phyloP scores from a whole-genome alignment of 2,329 filamentous ascomycete species.

The Fusarium guadeloupense region DNA sequence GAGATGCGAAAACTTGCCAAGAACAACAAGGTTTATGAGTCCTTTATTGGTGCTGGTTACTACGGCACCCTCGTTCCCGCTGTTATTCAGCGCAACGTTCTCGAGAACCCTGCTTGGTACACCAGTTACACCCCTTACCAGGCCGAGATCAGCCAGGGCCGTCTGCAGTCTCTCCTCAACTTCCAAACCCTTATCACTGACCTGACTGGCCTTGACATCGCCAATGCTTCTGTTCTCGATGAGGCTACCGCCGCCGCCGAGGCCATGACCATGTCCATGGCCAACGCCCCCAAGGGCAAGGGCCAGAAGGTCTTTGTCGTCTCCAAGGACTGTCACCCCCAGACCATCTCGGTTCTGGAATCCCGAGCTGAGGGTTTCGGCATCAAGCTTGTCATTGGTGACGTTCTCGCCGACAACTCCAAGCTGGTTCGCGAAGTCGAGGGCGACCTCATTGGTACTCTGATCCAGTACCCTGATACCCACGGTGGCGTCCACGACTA shows the following conservation, averaged over 20 bases:
- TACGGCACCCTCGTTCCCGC: slow-evolving; percentile 84
- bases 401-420: slow-evolving; percentile 73
- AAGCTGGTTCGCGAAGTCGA: slow-evolving; percentile 77
- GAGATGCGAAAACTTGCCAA: slow-evolving; percentile 67
- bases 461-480: slow-evolving; percentile 94
- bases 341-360: slow-evolving; percentile 84
- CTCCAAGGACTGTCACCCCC: slow-evolving; percentile 82
- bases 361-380: slow-evolving; percentile 90
- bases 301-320: slow-evolving; percentile 84
- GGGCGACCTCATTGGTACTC: slow-evolving; percentile 83
- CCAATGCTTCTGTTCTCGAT: slow-evolving; percentile 91
- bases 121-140: slow-evolving; percentile 98
- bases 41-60: slow-evolving; percentile 88
- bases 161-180: slow-evolving; percentile 90
- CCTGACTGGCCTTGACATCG: slow-evolving; percentile 84
- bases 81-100: slow-evolving; percentile 90
- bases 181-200: slow-evolving; percentile 94
- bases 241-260: slow-evolving; percentile 93
- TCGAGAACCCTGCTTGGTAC: slow-evolving; percentile 96
- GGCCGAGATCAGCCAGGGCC: slow-evolving; percentile 94
- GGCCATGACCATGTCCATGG: slow-evolving; percentile 88
- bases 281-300: slow-evolving; percentile 71
- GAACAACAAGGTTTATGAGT: slow-evolving; percentile 60
- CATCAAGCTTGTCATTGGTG: slow-evolving; percentile 78
- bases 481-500: slow-evolving; percentile 85